Evolutionary conservation across 257 asterid genomes (phyloP).

Genomic region (Echium plantagineum): DNA sequence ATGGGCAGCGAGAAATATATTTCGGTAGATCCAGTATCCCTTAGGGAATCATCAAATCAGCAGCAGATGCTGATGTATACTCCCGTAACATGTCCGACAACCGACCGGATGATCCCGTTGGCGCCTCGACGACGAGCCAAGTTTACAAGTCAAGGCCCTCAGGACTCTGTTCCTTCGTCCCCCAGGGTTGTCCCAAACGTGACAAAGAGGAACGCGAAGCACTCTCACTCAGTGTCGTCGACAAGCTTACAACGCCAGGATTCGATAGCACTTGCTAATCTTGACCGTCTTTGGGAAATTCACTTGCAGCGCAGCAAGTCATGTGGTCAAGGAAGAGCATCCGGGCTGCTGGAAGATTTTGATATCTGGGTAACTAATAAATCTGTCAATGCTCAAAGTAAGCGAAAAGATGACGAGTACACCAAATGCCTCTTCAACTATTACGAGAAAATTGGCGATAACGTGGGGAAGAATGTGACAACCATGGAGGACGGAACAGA

Average conservation of each 20-base stretch:
- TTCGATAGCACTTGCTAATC: conserved; percentile 63
- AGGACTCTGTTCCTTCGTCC: conserved; percentile 41
- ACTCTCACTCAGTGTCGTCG: conserved; percentile 6
- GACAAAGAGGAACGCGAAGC: conserved; percentile 24
- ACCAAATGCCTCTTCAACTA: conserved; percentile 1
- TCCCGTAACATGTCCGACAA: conserved; percentile 2
- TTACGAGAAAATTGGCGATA: conserved; percentile 1
- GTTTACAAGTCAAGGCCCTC: conserved; percentile 52
- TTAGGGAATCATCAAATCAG: conserved; percentile 12
- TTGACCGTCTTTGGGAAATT: conserved; percentile 46
- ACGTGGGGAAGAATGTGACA: conserved; percentile 1
- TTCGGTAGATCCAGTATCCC: conserved; percentile 52
- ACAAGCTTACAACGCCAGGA: conserved; percentile 33
- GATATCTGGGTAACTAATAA: conserved; percentile 29
- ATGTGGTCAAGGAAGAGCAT: conserved; percentile 54
- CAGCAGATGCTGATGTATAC: neutral
- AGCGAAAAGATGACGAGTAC: neutral
- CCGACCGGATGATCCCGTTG: conserved; percentile 4
- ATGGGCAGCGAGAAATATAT: conserved; percentile 46
- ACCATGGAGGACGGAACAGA: conserved; percentile 7
- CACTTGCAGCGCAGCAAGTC: conserved; percentile 64
- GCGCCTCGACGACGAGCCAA: conserved; percentile 27
- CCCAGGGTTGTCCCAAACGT: conserved; percentile 22
- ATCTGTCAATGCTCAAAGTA: neutral
- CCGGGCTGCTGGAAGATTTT: conserved; percentile 42